A percentile compares a stretch with the other conserved stretches of the same genome.
Evolutionary conservation across 2,329 filamentous ascomycete genomes (phyloP).

Genomic region (Trichoderma sp.): DNA sequence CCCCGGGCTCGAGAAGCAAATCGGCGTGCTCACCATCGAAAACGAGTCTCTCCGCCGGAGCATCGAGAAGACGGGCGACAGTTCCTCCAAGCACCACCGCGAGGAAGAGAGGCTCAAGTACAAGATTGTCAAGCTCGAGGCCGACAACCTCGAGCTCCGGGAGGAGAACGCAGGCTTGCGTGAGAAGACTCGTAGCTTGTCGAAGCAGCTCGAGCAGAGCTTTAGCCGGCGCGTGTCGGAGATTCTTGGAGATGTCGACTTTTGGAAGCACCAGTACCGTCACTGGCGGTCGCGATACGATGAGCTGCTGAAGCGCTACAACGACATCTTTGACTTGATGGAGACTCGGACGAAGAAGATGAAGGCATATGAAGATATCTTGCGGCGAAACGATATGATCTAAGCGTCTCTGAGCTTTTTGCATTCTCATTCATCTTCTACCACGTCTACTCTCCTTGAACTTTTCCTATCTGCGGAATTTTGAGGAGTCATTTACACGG

Average conservation of each 20-base stretch:
- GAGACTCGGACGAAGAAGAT: conserved; percentile 37
- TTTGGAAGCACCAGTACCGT: conserved; percentile 38
- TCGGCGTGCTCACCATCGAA: conserved; percentile 40
- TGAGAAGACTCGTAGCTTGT: conserved; percentile 37
- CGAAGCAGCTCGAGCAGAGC: conserved; percentile 36
- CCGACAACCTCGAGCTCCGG: conserved; percentile 40
- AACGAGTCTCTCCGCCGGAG: conserved; percentile 44
- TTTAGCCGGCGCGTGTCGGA: conserved; percentile 37
- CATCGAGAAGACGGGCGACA: conserved; percentile 36
- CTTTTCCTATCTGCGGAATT: not conserved
- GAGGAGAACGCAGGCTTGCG: conserved; percentile 41
- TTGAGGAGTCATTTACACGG: not conserved
- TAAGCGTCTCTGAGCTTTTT: conserved; percentile 21
- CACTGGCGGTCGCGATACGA: conserved; percentile 37
- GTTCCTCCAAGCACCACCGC: conserved; percentile 33
- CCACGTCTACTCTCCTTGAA: not conserved
- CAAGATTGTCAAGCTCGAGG: conserved; percentile 37
- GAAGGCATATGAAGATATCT: conserved; percentile 38
- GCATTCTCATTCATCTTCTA: not conserved
- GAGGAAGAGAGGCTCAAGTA: conserved; percentile 38
- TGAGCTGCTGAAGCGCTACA: conserved; percentile 30
- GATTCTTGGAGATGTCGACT: conserved; percentile 36
- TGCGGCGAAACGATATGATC: conserved; percentile 35
- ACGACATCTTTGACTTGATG: conserved; percentile 33
- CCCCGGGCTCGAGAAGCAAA: conserved; percentile 41